Base-by-base conservation (phyloP, 176 grass and related monocot species). In the Eleusine coracana region DNA sequence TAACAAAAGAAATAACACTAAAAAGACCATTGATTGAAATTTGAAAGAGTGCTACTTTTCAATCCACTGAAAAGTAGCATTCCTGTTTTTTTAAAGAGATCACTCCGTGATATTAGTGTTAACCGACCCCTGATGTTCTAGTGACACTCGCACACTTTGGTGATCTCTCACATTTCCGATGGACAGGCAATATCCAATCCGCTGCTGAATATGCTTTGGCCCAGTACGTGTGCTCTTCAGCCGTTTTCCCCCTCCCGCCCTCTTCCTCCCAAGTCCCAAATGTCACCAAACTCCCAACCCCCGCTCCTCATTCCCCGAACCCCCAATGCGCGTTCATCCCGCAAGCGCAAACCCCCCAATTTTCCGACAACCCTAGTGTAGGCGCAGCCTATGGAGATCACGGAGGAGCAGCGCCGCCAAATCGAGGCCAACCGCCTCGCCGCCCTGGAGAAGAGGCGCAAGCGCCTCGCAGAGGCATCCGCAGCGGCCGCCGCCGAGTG, bases 381-480 rank as follows among this genome's bases (percentile, higher is more conserved):
- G 51, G 20, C 1, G 55, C 20, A n/a, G 49, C 23, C 60, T 73
- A 91, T 95, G 92, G 83, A 77, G 85, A 37, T 95, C 71, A 95
- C 91, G 61, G 92, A 90, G 82, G 91, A 98, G 79, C 92, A 93
- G 92, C 85, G 87, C 48, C 89, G 77, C 51, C 86, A 89, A 44
- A 67, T 86, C 82, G 96, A 98, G 93, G 89, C 85, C 18, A 98
- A 93, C 85, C 90, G 91, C 79, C 73, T 95, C 7, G 89, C 83
- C 6, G 91, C 91, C 67, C 87, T 98, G 20, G 90, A 98, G 92
- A 98, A 79, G 90, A 98, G 81, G 83, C 86, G 87, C 72, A 98
- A 98, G 89, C 92, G 87, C 84, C 2, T 68, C 2, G 74, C 75
- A 12, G 91, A 87, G 50, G 69, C 82, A 42, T 12, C 67, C 46